phyloP scores from a whole-genome alignment of 2,329 filamentous ascomycete species.

The Purpureocillium lavendulum region DNA sequence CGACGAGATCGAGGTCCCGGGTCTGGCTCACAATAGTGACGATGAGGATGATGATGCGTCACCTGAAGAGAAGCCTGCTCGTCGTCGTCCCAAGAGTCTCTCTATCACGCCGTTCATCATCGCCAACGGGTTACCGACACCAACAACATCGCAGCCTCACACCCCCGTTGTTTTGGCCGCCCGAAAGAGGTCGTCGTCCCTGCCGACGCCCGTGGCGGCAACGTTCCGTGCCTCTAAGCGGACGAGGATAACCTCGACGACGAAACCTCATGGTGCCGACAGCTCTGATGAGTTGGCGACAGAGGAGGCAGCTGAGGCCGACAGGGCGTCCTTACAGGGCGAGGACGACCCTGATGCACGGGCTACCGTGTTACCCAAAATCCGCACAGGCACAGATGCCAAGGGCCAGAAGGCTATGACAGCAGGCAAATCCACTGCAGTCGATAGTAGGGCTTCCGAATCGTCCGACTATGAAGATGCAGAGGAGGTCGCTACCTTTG shows the following conservation, averaged over 20 bases:
- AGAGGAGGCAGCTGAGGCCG: too few relatives aligned
- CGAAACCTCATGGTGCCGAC: background rate
- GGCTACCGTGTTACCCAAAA: too few relatives aligned
- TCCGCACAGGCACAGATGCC: too few relatives aligned
- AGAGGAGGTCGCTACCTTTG: conserved; percentile 37
- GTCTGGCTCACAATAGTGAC: conserved; percentile 53
- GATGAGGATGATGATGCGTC: conserved; percentile 46
- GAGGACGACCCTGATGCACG: too few relatives aligned
- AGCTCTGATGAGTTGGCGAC: background rate
- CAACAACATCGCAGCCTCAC: conserved; percentile 23
- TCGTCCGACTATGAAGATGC: conserved; percentile 27
- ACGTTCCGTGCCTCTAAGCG: conserved; percentile 3
- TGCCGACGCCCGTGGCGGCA: conserved; percentile 30
- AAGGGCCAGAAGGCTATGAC: too few relatives aligned
- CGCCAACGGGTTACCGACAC: conserved; percentile 21
- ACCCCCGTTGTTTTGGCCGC: conserved; percentile 21
- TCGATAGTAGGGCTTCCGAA: conserved; percentile 6
- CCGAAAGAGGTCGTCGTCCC: conserved; percentile 39
- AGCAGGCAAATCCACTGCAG: too few relatives aligned
- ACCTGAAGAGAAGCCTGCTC: conserved; percentile 17
- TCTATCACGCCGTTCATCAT: conserved; percentile 12
- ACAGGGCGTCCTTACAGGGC: too few relatives aligned
- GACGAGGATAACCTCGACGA: background rate
- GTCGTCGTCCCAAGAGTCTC: conserved; percentile 38
- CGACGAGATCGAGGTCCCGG: conserved; percentile 73